Conservation (phyloP, 2,329 filamentous ascomycete species). For the Botrytis sinoallii region DNA sequence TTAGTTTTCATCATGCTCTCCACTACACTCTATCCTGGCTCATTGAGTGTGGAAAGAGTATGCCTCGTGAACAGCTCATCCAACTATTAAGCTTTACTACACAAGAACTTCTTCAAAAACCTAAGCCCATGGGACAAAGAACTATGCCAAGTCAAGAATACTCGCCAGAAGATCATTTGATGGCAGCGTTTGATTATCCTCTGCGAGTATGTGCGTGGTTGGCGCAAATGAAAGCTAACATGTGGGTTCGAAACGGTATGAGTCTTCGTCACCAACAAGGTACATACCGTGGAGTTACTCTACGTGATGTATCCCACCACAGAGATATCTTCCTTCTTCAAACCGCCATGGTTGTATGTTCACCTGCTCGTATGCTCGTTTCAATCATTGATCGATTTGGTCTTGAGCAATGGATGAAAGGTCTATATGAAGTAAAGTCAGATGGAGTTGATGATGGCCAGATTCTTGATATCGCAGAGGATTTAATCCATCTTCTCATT, state of each 20-base stretch:
- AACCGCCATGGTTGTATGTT: slow-evolving; percentile 81
- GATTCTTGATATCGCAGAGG: slow-evolving; percentile 89
- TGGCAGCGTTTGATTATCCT: slow-evolving; percentile 89
- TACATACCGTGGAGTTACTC: slow-evolving; percentile 84
- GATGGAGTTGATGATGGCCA: slow-evolving; percentile 81
- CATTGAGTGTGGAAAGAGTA: slow-evolving; percentile 79
- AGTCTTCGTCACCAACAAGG: slow-evolving; percentile 93
- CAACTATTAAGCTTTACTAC: slow-evolving; percentile 69
- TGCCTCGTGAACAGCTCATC: slow-evolving; percentile 64
- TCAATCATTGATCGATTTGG: slow-evolving; percentile 91
- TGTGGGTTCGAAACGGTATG: slow-evolving; percentile 98
- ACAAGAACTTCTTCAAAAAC: slow-evolving; percentile 64
- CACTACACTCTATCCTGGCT: slow-evolving; percentile 97
- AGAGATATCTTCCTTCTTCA: slow-evolving; percentile 93
- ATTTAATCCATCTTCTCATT: slow-evolving; percentile 91
- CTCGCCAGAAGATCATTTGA: slow-evolving; percentile 72
- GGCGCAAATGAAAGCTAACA: slow-evolving; percentile 94
- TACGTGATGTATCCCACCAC: slow-evolving; percentile 90
- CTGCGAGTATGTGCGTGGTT: slow-evolving; percentile 93
- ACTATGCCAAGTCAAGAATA: slow-evolving; percentile 56
- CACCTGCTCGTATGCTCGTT: slow-evolving; percentile 78
- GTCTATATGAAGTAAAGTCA: slow-evolving; percentile 69
- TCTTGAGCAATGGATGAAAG: slow-evolving; percentile 82
- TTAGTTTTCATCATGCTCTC: slow-evolving; percentile 96
- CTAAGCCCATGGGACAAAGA: slow-evolving; percentile 57